A percentile compares a stretch with the other conserved stretches of the same genome.
phyloP scores from a whole-genome alignment of 2,329 filamentous ascomycete species.

The Aspergillus texensis region DNA sequence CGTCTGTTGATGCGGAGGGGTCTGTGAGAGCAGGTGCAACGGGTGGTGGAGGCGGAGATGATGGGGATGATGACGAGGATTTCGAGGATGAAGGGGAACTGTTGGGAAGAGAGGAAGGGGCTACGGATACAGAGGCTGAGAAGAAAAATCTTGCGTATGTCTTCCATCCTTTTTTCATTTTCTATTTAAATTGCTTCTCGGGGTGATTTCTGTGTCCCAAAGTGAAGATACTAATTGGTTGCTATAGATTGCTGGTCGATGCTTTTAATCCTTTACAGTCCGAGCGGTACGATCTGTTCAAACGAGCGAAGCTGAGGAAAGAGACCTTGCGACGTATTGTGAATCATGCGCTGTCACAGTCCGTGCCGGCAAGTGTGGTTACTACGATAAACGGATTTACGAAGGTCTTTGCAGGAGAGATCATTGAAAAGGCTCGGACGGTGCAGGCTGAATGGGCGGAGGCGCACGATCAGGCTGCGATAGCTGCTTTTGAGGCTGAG shows the following conservation, averaged over 20 bases:
- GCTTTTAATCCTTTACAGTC: constrained; percentile 52
- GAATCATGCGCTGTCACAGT: constrained; percentile 69
- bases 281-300: constrained; percentile 52
- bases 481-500: constrained; percentile 59
- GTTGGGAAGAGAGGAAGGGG: constrained; percentile 47
- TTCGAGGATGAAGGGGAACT: constrained; percentile 51
- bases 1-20: constrained; percentile 36
- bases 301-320: constrained; percentile 54
- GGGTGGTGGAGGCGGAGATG: constrained; percentile 49
- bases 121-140: constrained; percentile 53
- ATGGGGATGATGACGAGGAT: constrained; percentile 55
- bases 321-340: constrained; percentile 59
- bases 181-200: neutral
- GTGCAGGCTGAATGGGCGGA: constrained; percentile 59
- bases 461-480: constrained; percentile 55
- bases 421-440: constrained; percentile 66
- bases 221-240: constrained; percentile 1
- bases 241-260: constrained; percentile 46
- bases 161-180: constrained; percentile 12
- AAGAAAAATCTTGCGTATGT: constrained; percentile 55
- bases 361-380: constrained; percentile 65
- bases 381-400: constrained; percentile 66
- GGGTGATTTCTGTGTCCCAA: constrained; percentile 6
- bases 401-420: constrained; percentile 67
- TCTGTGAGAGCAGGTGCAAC: constrained; percentile 32